Evolutionary conservation across 2,329 filamentous ascomycete species (phyloP).

Genomic region (Xylaria sp.): DNA sequence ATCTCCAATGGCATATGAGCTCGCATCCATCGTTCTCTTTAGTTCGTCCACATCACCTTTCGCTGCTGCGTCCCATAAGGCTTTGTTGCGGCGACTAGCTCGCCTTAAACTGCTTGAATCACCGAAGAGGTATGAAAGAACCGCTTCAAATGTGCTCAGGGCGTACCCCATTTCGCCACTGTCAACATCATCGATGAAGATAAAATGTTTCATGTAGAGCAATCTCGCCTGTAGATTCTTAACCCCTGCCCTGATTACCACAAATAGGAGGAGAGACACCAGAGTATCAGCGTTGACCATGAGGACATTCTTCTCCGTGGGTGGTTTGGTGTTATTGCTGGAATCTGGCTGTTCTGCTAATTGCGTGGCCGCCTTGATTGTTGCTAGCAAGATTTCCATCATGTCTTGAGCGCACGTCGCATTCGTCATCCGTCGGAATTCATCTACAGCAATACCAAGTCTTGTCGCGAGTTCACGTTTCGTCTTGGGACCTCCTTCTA

Average conservation of each 20-base stretch:
- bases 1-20: constrained; percentile 58
- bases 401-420: constrained; percentile 88
- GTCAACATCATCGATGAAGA: constrained; percentile 97
- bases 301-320: constrained; percentile 65
- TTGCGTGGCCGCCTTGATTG: constrained; percentile 84
- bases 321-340: constrained; percentile 48
- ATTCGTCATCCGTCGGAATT: constrained; percentile 85
- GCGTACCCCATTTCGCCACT: constrained; percentile 96
- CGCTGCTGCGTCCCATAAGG: constrained; percentile 86
- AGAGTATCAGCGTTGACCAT: constrained; percentile 87
- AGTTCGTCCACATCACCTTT: constrained; percentile 81
- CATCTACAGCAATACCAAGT: constrained; percentile 81
- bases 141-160: constrained; percentile 93
- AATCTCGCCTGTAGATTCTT: constrained; percentile 88
- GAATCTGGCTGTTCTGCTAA: constrained; percentile 63
- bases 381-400: constrained; percentile 81
- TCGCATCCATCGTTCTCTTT: constrained; percentile 81
- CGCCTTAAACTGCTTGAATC: constrained; percentile 84
- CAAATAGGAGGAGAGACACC: constrained; percentile 88
- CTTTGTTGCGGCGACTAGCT: constrained; percentile 86
- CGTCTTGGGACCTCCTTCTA: constrained; percentile 79
- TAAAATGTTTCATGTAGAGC: constrained; percentile 96
- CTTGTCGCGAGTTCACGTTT: constrained; percentile 85
- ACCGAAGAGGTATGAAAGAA: constrained; percentile 84
- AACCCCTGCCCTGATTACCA: constrained; percentile 90